phyloP scores from a whole-genome alignment of 129 eudicot species.

The Kitagawia praeruptora region DNA sequence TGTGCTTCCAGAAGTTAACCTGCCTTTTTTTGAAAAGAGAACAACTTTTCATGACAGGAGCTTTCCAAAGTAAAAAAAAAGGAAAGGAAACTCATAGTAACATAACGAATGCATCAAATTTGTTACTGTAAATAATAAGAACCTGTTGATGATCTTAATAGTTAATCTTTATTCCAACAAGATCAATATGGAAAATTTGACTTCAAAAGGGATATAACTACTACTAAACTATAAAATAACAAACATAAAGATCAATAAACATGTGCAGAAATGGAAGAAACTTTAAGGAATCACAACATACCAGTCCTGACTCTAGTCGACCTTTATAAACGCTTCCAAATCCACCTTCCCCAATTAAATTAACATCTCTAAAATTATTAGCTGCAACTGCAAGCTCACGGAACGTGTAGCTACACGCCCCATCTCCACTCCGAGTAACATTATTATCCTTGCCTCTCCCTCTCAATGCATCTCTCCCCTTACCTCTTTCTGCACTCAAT shows the following conservation, averaged over 20 bases:
- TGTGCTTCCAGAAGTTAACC: background rate
- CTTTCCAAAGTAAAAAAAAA: background rate
- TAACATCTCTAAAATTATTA: constrained; percentile 67
- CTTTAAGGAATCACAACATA: constrained; percentile 15
- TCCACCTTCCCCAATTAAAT: constrained; percentile 89
- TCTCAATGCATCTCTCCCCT: constrained; percentile 27
- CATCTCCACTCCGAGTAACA: constrained; percentile 28
- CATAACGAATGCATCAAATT: background rate
- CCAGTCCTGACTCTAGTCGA: constrained; percentile 66
- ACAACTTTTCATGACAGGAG: background rate
- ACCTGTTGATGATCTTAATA: background rate
- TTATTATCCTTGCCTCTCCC: constrained; percentile 33
- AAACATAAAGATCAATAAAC: background rate
- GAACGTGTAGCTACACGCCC: constrained; percentile 64
- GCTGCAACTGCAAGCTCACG: constrained; percentile 78
- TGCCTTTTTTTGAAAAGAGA: background rate
- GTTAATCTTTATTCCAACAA: background rate
- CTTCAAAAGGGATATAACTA: background rate
- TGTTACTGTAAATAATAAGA: background rate
- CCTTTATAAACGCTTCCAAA: constrained; percentile 91
- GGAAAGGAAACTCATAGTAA: background rate
- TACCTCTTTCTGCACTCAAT: constrained; percentile 29
- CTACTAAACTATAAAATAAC: background rate
- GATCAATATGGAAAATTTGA: background rate
- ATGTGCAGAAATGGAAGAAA: background rate